Conservation (phyloP, 148 eudicot genomes). For the Silene conica region DNA sequence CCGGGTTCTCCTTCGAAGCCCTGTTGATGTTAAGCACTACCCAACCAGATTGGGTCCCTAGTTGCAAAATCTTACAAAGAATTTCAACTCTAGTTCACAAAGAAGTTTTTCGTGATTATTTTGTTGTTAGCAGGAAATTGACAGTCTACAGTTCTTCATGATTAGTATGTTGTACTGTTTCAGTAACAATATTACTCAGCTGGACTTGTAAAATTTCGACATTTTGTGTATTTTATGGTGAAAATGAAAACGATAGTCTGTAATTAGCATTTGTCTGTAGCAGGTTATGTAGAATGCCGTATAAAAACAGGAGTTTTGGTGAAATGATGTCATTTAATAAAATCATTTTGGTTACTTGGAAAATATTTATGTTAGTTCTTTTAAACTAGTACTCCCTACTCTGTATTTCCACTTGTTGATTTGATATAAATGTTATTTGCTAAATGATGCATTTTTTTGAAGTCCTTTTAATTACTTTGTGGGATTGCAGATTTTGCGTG, state of each 20-base stretch:
- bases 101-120: background rate
- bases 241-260: background rate
- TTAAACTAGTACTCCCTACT: background rate
- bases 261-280: background rate
- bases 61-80: background rate
- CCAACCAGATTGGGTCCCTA: too few relatives aligned
- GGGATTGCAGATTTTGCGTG: constrained; percentile 65
- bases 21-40: too few relatives aligned
- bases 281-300: background rate
- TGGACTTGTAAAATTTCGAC: background rate
- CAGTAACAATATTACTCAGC: background rate
- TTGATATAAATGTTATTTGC: background rate
- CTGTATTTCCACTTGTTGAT: background rate
- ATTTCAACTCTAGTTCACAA: background rate
- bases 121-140: background rate
- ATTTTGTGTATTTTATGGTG: background rate
- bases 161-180: background rate
- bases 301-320: background rate
- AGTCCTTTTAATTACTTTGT: background rate
- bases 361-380: background rate
- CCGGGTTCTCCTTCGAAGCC: too few relatives aligned
- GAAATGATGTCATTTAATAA: background rate
- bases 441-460: background rate
- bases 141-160: background rate
- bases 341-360: background rate